These are phyloP conservation scores for Platanus orientalis DNA, from an alignment of 164 flowering plant genomes.

Conservation along the genomic window DNA sequence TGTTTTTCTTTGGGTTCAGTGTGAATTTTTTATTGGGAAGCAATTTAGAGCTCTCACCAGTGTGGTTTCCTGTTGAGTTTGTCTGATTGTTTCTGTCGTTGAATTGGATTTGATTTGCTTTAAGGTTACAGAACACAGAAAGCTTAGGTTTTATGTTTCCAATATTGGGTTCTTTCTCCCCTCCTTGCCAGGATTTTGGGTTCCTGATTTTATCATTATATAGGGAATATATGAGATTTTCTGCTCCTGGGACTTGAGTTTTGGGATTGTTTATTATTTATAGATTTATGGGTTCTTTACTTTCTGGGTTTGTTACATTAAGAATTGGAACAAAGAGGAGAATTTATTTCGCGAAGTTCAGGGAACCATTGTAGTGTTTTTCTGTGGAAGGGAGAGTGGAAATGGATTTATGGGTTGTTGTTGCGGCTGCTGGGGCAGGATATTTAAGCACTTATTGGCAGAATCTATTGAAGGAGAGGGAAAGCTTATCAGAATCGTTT, in stretches of 20 bases:
- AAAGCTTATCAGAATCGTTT: slow-evolving; percentile 17
- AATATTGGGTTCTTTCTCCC: background rate
- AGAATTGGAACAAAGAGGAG: slow-evolving; percentile 10
- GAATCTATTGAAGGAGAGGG: slow-evolving; percentile 29
- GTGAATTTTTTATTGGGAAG: background rate
- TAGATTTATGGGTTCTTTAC: slow-evolving; percentile 6
- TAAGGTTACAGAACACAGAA: background rate
- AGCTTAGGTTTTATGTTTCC: background rate
- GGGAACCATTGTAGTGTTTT: background rate
- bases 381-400: slow-evolving; percentile 6
- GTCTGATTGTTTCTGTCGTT: background rate
- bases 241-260: background rate
- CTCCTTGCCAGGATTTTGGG: background rate
- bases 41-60: no score
- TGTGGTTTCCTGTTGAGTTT: background rate
- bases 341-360: slow-evolving; percentile 8
- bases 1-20: slow-evolving; percentile 10
- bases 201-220: background rate
- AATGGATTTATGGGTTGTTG: slow-evolving; percentile 77
- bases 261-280: slow-evolving; percentile 6
- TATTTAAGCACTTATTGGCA: slow-evolving; percentile 45
- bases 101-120: background rate
- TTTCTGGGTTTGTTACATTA: slow-evolving; percentile 4
- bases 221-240: background rate
- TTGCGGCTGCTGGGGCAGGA: slow-evolving; percentile 72